Evolutionary conservation across 2,329 filamentous ascomycete genomes (phyloP), one percentile per base, ranked within the genome.

Genomic region (Trichophaea hybrida): DNA sequence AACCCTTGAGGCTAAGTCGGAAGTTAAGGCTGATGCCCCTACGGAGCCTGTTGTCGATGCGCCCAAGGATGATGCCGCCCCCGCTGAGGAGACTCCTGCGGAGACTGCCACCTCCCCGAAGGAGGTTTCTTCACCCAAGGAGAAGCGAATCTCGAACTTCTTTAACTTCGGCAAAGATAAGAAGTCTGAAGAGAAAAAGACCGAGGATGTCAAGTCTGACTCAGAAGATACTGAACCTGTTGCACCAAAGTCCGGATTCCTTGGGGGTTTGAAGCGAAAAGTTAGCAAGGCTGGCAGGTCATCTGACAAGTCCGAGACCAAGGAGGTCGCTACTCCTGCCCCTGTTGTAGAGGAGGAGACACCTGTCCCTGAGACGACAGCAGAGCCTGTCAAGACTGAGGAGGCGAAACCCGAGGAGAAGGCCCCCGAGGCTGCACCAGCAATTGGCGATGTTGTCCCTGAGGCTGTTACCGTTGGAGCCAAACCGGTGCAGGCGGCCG

Each of bases 1-100:
- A 10, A 71, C 71, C 67, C 70, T 70, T 66, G 64, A 67, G 7
- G 70, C 13, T 12, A 51, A 51, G 48, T 12, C 31, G n/a, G 48
- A 71, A 44, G 63, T 65, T 46, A 69, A 69, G 61, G 51, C 61
- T 10, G 69, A 67, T 31, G 5, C 48, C 48, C 24, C 33, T 31
- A 49, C 44, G 13, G 50, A 31, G n/a, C 32, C 50, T 24, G 48
- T 24, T 12, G 31, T 32, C 31, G 50, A 53, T 6, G 32, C 50
- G 12, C 34, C 50, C 24, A 49, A 49, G 44, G 68, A 65, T 55
- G 63, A 64, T 53, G 57, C 15, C 15, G 15, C 10, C 8, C 31
- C 34, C 31, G 17, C 33, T 49, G 13, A 15, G 15, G 53, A 34
- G 8, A 55, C 53, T 31, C 13, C 15, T 5, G 53, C 40, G 38